Evolutionary conservation across 1,284 basidiomycete species (phyloP).

Genomic region (Caloboletus inedulis): DNA sequence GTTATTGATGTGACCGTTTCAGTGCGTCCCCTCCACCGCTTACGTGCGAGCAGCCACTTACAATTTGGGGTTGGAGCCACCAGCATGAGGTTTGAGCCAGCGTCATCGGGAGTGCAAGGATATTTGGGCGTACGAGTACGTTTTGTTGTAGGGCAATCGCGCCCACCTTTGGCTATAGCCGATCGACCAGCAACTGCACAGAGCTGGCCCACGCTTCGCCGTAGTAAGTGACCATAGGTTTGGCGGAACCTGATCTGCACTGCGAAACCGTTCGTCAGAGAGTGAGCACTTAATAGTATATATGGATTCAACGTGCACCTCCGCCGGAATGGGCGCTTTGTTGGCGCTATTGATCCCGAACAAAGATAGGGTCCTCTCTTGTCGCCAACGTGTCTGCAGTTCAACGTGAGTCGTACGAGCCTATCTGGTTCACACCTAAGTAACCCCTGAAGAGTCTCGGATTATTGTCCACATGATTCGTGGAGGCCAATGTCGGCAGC

Average conservation of each 20-base stretch:
- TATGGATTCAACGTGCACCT: constrained; percentile 8
- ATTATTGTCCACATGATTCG: not conserved
- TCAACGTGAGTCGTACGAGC: constrained; percentile 6
- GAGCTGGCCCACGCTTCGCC: not conserved
- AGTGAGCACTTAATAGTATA: not conserved
- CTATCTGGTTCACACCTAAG: not conserved
- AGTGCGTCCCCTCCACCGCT: not conserved
- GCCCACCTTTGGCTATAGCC: no score
- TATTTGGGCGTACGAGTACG: not conserved
- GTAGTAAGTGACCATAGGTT: constrained; percentile 2
- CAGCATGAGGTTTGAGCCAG: not conserved
- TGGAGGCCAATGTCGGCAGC: constrained; percentile 20
- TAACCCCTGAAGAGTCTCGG: constrained; percentile 3
- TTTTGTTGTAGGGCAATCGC: not conserved
- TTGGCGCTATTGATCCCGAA: constrained; percentile 12
- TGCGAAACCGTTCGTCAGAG: not conserved
- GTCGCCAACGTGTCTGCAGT: not conserved
- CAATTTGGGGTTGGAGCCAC: not conserved
- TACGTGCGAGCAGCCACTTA: not conserved
- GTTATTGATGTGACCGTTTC: not conserved
- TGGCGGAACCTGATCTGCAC: constrained; percentile 15
- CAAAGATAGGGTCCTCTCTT: not conserved
- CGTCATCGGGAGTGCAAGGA: not conserved
- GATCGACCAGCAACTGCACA: no score
- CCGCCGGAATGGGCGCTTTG: constrained; percentile 8